Evolutionary conservation across 768 basidiomycete genomes (phyloP).

Genomic region (Tubosaeta sp.): DNA sequence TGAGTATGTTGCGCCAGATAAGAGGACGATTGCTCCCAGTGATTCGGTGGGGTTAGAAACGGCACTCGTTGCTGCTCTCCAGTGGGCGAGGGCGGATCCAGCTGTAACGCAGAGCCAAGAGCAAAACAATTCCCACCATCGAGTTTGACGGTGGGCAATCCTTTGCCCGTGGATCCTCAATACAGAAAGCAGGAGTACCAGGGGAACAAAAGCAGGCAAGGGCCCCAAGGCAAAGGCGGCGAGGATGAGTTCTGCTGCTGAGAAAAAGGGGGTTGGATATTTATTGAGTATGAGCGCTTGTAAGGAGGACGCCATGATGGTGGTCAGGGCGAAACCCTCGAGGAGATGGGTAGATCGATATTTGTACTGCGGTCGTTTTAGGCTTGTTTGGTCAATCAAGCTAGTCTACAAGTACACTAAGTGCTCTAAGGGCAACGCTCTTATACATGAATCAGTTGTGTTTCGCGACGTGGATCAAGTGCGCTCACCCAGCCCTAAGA

Average conservation of each 20-base stretch:
- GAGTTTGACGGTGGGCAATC: conserved; percentile 25
- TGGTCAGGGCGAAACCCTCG: conserved; percentile 1
- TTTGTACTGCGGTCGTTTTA: conserved; percentile 16
- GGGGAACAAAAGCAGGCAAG: conserved; percentile 31
- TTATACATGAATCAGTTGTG: too few relatives aligned
- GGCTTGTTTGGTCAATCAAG: conserved; percentile 17
- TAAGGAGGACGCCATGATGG: conserved; percentile 19
- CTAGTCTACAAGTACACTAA: background rate
- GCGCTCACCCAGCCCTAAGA: conserved; percentile 5
- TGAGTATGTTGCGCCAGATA: conserved; percentile 43
- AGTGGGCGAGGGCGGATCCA: conserved; percentile 40
- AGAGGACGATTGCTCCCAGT: conserved; percentile 38
- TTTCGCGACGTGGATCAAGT: background rate
- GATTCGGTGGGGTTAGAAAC: conserved; percentile 52
- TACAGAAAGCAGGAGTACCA: conserved; percentile 25
- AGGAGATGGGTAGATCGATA: background rate
- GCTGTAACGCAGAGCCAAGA: conserved; percentile 37
- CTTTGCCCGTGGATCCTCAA: conserved; percentile 32
- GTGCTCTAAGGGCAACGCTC: too few relatives aligned
- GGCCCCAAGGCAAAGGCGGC: conserved; percentile 28
- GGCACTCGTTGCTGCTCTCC: conserved; percentile 46
- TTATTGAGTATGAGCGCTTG: conserved; percentile 22
- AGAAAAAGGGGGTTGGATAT: conserved; percentile 25
- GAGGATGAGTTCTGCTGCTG: conserved; percentile 18
- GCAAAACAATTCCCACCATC: conserved; percentile 28